Evolutionary conservation across 306 rosid genomes (phyloP).

Genomic region (Lupinus albus): DNA sequence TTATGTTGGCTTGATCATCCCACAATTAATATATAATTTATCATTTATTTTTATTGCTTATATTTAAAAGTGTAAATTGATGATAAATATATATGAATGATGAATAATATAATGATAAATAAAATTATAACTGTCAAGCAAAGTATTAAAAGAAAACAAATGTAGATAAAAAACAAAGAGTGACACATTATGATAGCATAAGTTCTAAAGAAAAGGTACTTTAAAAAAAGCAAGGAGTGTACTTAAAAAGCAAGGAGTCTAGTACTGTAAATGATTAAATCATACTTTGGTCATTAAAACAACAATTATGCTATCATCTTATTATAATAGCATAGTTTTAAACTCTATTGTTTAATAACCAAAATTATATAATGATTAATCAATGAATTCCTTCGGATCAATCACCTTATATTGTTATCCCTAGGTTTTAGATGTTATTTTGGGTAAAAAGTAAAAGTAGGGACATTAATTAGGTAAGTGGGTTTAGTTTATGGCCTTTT

Average conservation of each 20-base stretch:
- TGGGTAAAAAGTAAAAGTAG: not conserved
- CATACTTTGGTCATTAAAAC: not conserved
- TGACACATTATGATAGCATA: not conserved
- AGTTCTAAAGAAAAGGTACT: too few species aligned
- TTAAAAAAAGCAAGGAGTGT: too few species aligned
- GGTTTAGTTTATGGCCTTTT: slow-evolving; percentile 19
- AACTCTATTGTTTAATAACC: not conserved
- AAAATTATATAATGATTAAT: not conserved
- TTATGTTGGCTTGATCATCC: too few species aligned
- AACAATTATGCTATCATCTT: not conserved
- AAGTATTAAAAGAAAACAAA: slow-evolving; percentile 5
- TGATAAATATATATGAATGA: too few species aligned
- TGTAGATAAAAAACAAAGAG: slow-evolving; percentile 19
- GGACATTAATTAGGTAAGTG: slow-evolving; percentile 21
- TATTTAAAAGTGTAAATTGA: too few species aligned
- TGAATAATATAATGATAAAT: too few species aligned
- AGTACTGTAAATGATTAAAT: slow-evolving; percentile 1
- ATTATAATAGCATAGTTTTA: not conserved
- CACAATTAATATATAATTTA: too few species aligned
- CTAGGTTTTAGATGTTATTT: not conserved
- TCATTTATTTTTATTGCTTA: too few species aligned
- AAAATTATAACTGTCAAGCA: slow-evolving; percentile 32
- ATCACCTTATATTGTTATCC: not conserved
- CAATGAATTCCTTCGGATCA: not conserved
- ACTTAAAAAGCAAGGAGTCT: too few species aligned